Base-by-base conservation (phyloP, 2,329 filamentous ascomycete genomes). In the Pestalotiopsis sp. region DNA sequence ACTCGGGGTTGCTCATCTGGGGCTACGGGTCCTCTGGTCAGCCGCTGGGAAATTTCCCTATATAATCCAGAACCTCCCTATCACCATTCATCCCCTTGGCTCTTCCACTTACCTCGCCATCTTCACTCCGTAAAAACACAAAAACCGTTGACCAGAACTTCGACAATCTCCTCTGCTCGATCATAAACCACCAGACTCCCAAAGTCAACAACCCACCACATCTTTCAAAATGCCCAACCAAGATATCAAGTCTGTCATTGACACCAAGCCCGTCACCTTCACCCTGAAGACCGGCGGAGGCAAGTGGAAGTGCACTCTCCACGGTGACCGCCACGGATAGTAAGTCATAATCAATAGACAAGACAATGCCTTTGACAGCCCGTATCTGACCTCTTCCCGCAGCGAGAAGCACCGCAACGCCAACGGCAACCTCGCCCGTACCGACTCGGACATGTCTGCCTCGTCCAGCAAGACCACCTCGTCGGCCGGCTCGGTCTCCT, bases 301-400 rank as follows among this genome's bases (percentile, higher is more conserved):
- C 68, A 69, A 70, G 60, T 78, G 76, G 76, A 72, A 77, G 70
- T 77, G 75, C 70, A 74, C 75, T 64, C 59, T 78, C 41, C 76
- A 78, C 72, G 71, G 70, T 68, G 74, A 75, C 74, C 74, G 76
- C 72, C 75, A 74, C 70, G 64, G 75, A 73, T 77, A 75, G 76
- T 78, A 70, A 74, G 76, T 76, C 45, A 9, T 9, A 17, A 27
- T 69, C 65, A n/a, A n/a, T n/a, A n/a, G n/a, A 39, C 39, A 9
- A 41, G 20, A 14, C 5, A 3, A 36, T 6, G n/a, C 7, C 17
- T 25, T 20, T 25, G 4, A 12, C 4, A 41, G 13, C 20, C 23
- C 1, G 12, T 38, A 9, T 36, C 12, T 23, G 17, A 23, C 39
- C 41, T 64, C 20, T 63, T 39, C 27, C 66, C 25, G 49, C 36